phyloP scores from a whole-genome alignment of 78 protist species.

The Emiliania huxleyi region DNA sequence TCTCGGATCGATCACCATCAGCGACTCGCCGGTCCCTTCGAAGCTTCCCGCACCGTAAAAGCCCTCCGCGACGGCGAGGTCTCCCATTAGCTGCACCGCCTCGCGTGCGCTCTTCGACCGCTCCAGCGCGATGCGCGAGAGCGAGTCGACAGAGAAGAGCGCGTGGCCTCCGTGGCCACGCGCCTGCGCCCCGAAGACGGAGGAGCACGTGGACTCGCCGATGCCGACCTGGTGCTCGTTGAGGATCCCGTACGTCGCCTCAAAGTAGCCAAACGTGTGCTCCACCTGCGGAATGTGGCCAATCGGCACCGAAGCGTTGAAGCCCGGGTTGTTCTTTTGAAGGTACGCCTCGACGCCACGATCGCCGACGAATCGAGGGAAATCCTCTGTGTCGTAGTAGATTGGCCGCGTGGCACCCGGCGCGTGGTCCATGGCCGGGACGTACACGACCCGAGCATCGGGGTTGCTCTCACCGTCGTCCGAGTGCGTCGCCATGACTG shows the following conservation, averaged over 20 bases:
- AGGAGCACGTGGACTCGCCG: conserved; percentile 54
- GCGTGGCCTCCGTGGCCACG: conserved; percentile 24
- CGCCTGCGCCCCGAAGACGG: not conserved
- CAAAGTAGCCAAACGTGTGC: conserved; percentile 29
- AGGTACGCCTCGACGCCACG: too few species aligned
- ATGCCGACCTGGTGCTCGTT: conserved; percentile 56
- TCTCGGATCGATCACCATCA: conserved; percentile 48
- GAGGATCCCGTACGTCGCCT: conserved; percentile 20
- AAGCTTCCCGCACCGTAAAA: conserved; percentile 42
- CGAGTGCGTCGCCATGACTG: too few species aligned
- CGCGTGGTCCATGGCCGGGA: too few species aligned
- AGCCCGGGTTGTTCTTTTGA: too few species aligned
- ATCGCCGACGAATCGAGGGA: too few species aligned
- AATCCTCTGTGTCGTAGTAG: too few species aligned
- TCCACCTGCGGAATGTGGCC: conserved; percentile 25
- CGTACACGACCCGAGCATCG: too few species aligned
- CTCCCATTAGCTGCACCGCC: conserved; percentile 54
- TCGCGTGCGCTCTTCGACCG: conserved; percentile 43
- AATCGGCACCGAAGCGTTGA: too few species aligned
- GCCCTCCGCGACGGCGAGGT: conserved; percentile 52
- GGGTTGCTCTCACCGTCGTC: too few species aligned
- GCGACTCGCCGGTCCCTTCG: conserved; percentile 52
- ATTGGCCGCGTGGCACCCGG: too few species aligned
- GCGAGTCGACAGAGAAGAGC: conserved; percentile 35
- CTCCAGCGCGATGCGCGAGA: conserved; percentile 49